phyloP scores from a whole-genome alignment of 768 basidiomycete genomes.

The Macrocybe gigantea region DNA sequence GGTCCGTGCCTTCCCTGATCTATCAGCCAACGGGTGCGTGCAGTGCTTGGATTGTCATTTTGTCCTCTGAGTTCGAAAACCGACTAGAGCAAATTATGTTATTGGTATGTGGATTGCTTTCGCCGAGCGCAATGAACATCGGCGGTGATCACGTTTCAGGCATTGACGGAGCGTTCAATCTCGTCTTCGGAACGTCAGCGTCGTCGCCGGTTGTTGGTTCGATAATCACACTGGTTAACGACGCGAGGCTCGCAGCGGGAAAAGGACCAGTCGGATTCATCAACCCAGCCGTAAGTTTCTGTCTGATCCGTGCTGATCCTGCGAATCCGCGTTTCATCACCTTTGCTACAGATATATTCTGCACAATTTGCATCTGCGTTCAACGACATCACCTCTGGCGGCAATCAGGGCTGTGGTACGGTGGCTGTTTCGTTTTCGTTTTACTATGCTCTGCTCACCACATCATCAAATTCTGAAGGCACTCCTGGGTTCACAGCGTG shows the following conservation, averaged over 20 bases:
- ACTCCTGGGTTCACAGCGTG: conserved; percentile 26
- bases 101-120: conserved; percentile 19
- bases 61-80: background rate
- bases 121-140: background rate
- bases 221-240: conserved; percentile 33
- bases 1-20: conserved; percentile 44
- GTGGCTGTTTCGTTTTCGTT: no score
- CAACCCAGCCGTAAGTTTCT: conserved; percentile 31
- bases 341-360: conserved; percentile 19
- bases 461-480: no score
- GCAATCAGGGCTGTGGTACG: conserved; percentile 37
- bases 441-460: no score
- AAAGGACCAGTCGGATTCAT: conserved; percentile 36
- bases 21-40: conserved; percentile 40
- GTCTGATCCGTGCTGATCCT: background rate
- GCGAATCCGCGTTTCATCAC: background rate
- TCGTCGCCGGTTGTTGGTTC: conserved; percentile 34
- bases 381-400: conserved; percentile 36
- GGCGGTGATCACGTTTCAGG: conserved; percentile 9
- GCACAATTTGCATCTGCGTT: conserved; percentile 27
- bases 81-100: conserved; percentile 30
- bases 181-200: conserved; percentile 45
- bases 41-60: background rate
- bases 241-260: conserved; percentile 27
- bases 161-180: conserved; percentile 32